Conservation (phyloP, 1,284 basidiomycete genomes). For the Ustilago trichophora region DNA sequence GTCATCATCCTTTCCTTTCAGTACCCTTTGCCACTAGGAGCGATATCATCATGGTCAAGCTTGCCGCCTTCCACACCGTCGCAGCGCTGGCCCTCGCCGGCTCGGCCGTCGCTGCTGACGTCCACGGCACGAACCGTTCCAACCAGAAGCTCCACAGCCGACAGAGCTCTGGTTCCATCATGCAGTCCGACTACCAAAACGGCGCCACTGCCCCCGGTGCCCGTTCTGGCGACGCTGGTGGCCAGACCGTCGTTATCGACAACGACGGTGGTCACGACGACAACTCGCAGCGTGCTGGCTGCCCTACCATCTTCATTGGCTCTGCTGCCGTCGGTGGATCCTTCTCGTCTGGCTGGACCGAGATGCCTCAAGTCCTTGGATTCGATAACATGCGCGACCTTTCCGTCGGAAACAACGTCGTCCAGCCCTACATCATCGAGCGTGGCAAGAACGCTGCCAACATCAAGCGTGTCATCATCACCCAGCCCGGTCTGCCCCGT, state of each 20-base stretch:
- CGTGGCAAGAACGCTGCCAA: conserved; percentile 32
- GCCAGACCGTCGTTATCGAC: conserved; percentile 55
- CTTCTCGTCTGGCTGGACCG: conserved; percentile 49
- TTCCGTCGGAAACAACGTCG: conserved; percentile 28
- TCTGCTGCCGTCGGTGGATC: conserved; percentile 51
- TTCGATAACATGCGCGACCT: conserved; percentile 58
- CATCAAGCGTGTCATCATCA: conserved; percentile 55
- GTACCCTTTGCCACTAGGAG: too few relatives aligned
- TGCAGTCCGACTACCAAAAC: conserved; percentile 51
- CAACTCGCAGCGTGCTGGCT: conserved; percentile 52
- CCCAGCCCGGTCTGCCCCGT: conserved; percentile 52
- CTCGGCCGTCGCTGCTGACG: conserved; percentile 16
- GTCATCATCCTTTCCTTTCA: neutral
- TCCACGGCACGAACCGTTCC: conserved; percentile 7
- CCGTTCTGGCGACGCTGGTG: conserved; percentile 42
- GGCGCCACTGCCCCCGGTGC: conserved; percentile 51
- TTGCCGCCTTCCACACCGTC: conserved; percentile 6
- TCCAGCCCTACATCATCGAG: conserved; percentile 53
- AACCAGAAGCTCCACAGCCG: conserved; percentile 15
- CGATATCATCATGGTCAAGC: conserved; percentile 21
- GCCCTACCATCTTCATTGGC: conserved; percentile 59
- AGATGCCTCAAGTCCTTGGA: conserved; percentile 57
- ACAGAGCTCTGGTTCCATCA: conserved; percentile 42
- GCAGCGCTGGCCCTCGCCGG: conserved; percentile 27
- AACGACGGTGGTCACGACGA: conserved; percentile 51